These are phyloP conservation scores for Cladophialophora carrionii DNA, from an alignment of 2,329 filamentous ascomycete genomes.

Conservation along the genomic window DNA sequence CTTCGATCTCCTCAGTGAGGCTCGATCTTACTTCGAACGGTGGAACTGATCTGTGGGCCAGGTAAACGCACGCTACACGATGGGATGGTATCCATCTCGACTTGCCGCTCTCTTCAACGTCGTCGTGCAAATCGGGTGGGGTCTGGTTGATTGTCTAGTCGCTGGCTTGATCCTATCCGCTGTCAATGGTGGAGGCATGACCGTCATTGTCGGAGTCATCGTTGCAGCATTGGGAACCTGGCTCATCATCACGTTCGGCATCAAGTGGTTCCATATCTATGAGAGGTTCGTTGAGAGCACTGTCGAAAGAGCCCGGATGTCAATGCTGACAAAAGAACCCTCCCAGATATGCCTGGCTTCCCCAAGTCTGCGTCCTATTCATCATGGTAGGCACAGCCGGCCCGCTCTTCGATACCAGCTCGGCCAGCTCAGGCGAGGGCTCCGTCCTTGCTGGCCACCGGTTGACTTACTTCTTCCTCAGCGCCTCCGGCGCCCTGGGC, in stretches of 20 bases:
- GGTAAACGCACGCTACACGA: constrained; percentile 55
- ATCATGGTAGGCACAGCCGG: constrained; percentile 21
- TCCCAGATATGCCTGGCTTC: constrained; percentile 45
- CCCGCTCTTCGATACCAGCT: constrained; percentile 17
- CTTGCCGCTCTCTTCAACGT: constrained; percentile 65
- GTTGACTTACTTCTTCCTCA: constrained; percentile 21
- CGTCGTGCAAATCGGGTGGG: constrained; percentile 64
- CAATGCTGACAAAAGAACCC: not conserved
- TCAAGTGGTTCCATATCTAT: constrained; percentile 50
- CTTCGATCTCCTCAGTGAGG: not conserved
- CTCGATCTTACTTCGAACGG: not conserved
- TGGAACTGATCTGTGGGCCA: not conserved
- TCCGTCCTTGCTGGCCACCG: constrained; percentile 2
- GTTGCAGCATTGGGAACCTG: constrained; percentile 44
- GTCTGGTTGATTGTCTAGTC: constrained; percentile 41
- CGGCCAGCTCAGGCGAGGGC: not conserved
- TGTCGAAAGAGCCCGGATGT: not conserved
- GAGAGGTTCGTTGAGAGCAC: constrained; percentile 37
- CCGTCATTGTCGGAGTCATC: constrained; percentile 47
- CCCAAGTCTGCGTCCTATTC: constrained; percentile 24
- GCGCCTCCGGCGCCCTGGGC: constrained; percentile 19
- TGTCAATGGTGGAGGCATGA: constrained; percentile 45
- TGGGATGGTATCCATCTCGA: constrained; percentile 69
- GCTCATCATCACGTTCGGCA: constrained; percentile 47
- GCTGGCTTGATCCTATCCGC: constrained; percentile 51